Conservation (phyloP, 2,329 filamentous ascomycete genomes). For the Diaporthe aspalathi region DNA sequence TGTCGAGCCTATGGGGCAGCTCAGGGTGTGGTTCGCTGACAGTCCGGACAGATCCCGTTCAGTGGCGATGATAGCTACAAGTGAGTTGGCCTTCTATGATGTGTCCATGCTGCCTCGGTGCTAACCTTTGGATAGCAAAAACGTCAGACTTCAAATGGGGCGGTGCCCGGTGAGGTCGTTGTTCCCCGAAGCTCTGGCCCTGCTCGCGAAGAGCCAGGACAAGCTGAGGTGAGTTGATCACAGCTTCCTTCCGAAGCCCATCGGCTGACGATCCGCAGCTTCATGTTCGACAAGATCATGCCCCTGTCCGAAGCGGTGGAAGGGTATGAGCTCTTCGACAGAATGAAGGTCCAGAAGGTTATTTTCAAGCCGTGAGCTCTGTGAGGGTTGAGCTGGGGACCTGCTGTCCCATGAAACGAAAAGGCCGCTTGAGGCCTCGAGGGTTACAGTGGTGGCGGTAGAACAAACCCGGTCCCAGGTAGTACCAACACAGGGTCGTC, state of each 20-base stretch:
- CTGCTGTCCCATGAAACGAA: not conserved
- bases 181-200: conserved; percentile 72
- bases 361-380: conserved; percentile 67
- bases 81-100: conserved; percentile 49
- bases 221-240: conserved; percentile 69
- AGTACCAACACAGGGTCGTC: conserved; percentile 44
- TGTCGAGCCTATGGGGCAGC: not conserved
- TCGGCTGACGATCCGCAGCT: conserved; percentile 57
- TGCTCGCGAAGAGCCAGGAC: conserved; percentile 75
- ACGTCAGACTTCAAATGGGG: conserved; percentile 79
- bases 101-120: not conserved
- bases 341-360: conserved; percentile 80
- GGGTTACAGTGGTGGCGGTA: too few relatives aligned
- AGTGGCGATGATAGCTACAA: conserved; percentile 71
- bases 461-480: not conserved
- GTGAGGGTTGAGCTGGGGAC: not conserved
- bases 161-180: conserved; percentile 80
- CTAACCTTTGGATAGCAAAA: conserved; percentile 65
- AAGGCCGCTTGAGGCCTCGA: not conserved
- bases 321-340: conserved; percentile 78
- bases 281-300: conserved; percentile 83
- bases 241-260: not conserved
- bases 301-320: conserved; percentile 73
- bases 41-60: conserved; percentile 69
- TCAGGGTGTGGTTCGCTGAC: not conserved